Base-by-base conservation (phyloP, 495 filamentous ascomycete genomes). In the Lichenothelia convexa region DNA sequence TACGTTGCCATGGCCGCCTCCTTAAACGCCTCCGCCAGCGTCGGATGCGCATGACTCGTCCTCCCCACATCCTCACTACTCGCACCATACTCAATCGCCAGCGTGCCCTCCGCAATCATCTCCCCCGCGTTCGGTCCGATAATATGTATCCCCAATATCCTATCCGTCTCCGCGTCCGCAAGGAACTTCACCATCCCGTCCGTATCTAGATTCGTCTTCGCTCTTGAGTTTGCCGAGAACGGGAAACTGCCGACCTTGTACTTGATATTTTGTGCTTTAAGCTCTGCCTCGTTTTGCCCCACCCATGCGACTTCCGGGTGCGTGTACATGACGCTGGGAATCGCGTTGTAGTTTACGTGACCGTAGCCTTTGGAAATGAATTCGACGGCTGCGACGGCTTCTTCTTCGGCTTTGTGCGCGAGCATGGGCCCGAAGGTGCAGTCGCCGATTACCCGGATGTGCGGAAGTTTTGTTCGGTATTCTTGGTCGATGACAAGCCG, bases 281-380 rank as follows among this genome's bases (percentile, higher is more conserved):
- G 64, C 45, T 95, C 91, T 45, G 86, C 80, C 70, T 97, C 91
- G 56, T 78, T 93, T 69, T 93, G 84, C 34, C 89, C 89, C 24
- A 97, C 89, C 89, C 89, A 97, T 23, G 89, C 87, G 42, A 94
- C 89, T 58, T 97, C 89, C 36, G 89, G 89, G 65, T 92, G 78
- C 13, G 89, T 95, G 70, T 97, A 97, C 89, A 97, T 97, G 61
- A 97, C 89, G 31, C 79, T 82, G 43, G 89, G 89, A 56, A 97
- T 97, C 61, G 78, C 82, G 54, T 74, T 80, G 68, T 97, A 97
- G 76, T 97, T 97, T 56, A 97, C 89, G 60, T 97, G 89, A 23
- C 89, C 89, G 62, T 87, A 78, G 43, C 82, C 83, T 66, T 93
- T 94, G 62, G 78, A 84, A 61, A 97, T 84, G 70, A 83, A 95